Base-by-base conservation (phyloP, 2,329 filamentous ascomycete species). In the Teratosphaeria gauchensis region DNA sequence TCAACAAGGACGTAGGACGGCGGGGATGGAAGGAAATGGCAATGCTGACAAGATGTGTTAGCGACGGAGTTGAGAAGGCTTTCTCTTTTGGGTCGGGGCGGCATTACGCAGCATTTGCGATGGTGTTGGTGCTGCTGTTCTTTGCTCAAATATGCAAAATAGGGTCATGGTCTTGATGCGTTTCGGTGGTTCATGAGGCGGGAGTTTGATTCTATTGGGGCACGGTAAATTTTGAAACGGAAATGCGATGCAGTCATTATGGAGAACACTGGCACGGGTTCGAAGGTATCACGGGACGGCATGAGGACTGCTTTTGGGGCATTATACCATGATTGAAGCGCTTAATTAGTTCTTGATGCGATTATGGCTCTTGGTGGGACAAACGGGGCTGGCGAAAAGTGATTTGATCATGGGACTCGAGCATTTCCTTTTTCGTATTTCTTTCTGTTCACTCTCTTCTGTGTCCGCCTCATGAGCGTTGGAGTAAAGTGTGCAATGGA, bases 241-340 rank as follows among this genome's bases (percentile, higher is more conserved):
- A 21, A 19, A 48, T 48, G 42, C 42, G 42, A 48, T 42, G 35
- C 12, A 16, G n/a, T 16, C n/a, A 14, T 1, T 19, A 48, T 19
- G 42, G 42, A 48, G 42, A 48, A 21, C 42, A 48, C 42, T 48
- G 42, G 19, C 16, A 19, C n/a, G 42, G 42, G 42, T 21, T 48
- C 6, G 8, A 11, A 48, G 42, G 42, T 48, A 48, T 48, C 19
- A 48, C 42, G 42, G 42, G 42, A 48, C 42, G 42, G 42, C 42
- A 48, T 48, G 42, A 28, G 54, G n/a, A 24, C 24, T 56, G 35
- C 31, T 53, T 57, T 57, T 35, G 28, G 52, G 52, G 46, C 56
- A 57, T 53, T 57, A 57, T 57, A 57, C 56, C 56, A 48, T 53
- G 42, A 28, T 48, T 53, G 56, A 46, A 52, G 56, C 21, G 56